Percentiles rank a stretch among this genome's conserved stretches.
Conservation (phyloP, 208 protist species). For the Acanthamoeba culbertsoni region DNA sequence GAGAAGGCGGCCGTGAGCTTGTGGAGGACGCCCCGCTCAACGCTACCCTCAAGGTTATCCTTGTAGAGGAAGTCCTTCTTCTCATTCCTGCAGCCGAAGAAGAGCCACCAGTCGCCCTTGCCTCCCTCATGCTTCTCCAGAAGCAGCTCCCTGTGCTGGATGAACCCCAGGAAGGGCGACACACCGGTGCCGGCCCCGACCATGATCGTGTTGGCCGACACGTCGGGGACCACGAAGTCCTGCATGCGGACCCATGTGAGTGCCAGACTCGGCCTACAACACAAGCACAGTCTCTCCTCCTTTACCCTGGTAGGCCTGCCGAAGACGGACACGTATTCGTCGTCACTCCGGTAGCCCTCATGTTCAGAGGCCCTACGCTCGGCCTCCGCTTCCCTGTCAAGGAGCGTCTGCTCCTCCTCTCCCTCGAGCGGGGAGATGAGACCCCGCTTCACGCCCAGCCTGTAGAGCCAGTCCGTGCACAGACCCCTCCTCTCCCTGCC, state of each 20-base stretch:
- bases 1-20: constrained; percentile 28
- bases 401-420: not conserved
- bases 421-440: not conserved
- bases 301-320: not conserved
- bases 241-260: not conserved
- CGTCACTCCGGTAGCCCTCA: not conserved
- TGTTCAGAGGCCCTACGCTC: not conserved
- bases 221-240: constrained; percentile 62
- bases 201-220: constrained; percentile 59
- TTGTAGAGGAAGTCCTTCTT: constrained; percentile 50
- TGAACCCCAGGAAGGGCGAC: constrained; percentile 74
- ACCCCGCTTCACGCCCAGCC: not conserved
- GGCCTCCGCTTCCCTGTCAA: not conserved
- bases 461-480: constrained; percentile 68
- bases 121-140: not conserved
- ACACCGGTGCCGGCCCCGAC: constrained; percentile 73
- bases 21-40: not conserved
- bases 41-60: not conserved
- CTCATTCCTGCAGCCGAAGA: constrained; percentile 58
- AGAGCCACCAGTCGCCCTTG: constrained; percentile 42
- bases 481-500: not conserved
- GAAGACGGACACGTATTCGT: not conserved
- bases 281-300: not conserved
- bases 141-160: constrained; percentile 52
- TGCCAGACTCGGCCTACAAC: not conserved